Evolutionary conservation across 176 grass and related monocot species (phyloP).

Genomic region (Carex scoparia): DNA sequence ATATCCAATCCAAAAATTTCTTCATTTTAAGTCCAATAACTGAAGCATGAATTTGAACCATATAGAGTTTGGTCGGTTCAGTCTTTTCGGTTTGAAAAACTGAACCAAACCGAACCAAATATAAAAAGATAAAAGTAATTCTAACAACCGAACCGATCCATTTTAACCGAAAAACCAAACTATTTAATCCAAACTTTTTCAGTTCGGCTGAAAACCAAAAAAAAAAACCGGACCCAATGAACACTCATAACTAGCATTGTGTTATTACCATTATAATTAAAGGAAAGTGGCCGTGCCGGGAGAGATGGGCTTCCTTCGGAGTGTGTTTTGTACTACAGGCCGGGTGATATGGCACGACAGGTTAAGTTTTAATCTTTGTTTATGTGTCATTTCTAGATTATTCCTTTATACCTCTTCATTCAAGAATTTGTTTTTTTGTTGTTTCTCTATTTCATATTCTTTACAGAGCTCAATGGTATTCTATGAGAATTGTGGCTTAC

Average conservation of each 20-base stretch:
- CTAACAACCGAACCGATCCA: too few species aligned
- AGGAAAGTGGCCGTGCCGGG: constrained; percentile 89
- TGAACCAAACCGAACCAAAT: too few species aligned
- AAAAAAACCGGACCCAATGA: too few species aligned
- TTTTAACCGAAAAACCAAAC: too few species aligned
- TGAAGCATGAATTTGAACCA: too few species aligned
- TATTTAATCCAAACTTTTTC: too few species aligned
- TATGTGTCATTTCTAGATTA: constrained; percentile 7
- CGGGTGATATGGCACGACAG: constrained; percentile 71
- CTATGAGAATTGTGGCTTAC: constrained; percentile 86
- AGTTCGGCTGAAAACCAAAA: too few species aligned
- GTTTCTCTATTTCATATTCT: constrained; percentile 16
- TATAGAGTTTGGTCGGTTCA: too few species aligned
- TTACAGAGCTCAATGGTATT: constrained; percentile 92
- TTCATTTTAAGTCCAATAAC: too few species aligned
- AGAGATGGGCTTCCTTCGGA: constrained; percentile 89
- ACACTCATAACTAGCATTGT: background rate
- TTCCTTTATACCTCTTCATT: constrained; percentile 18
- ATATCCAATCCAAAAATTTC: too few species aligned
- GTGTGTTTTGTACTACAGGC: constrained; percentile 81
- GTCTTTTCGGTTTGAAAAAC: too few species aligned
- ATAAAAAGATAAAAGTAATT: too few species aligned
- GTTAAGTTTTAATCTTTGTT: constrained; percentile 34
- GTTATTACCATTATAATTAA: constrained; percentile 18
- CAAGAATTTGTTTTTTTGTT: background rate